A percentile compares a stretch with the other conserved stretches of the same genome.
Conservation (phyloP, 768 basidiomycete genomes). For the Tremella yokohamensis region DNA sequence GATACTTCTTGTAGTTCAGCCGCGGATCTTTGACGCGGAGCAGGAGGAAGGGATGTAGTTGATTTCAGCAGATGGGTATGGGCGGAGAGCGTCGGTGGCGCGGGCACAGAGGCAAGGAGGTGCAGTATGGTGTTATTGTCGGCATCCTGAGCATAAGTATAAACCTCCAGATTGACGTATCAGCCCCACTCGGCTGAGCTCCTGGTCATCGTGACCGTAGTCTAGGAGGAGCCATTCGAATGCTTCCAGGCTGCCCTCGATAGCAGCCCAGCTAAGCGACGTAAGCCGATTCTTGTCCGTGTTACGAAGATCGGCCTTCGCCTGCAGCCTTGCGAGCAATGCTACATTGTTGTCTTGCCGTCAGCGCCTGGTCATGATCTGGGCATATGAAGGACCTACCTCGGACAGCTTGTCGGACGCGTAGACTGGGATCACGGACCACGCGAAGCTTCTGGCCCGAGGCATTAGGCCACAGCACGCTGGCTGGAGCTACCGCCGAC, state of each 20-base stretch:
- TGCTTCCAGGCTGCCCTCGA: slow-evolving; percentile 82
- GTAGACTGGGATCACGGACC: slow-evolving; percentile 31
- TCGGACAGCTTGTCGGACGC: slow-evolving; percentile 48
- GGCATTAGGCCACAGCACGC: background rate
- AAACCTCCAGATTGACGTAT: background rate
- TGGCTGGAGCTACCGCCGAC: background rate
- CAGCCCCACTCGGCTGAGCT: slow-evolving; percentile 73
- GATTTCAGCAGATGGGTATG: slow-evolving; percentile 21
- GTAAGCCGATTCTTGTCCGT: slow-evolving; percentile 80
- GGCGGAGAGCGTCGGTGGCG: slow-evolving; percentile 40
- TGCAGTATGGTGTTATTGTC: slow-evolving; percentile 92
- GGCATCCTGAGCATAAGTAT: slow-evolving; percentile 62
- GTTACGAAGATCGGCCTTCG: slow-evolving; percentile 74
- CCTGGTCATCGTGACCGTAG: slow-evolving; percentile 87
- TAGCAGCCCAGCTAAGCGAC: slow-evolving; percentile 85
- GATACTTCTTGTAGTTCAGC: slow-evolving; percentile 54
- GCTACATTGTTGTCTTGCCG: slow-evolving; percentile 88
- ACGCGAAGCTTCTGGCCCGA: slow-evolving; percentile 20
- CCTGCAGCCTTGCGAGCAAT: slow-evolving; percentile 80
- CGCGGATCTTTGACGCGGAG: slow-evolving; percentile 10
- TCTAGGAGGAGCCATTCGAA: slow-evolving; percentile 78
- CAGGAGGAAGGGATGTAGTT: slow-evolving; percentile 20
- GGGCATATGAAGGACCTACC: slow-evolving; percentile 30
- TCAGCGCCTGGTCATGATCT: background rate
- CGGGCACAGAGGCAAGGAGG: slow-evolving; percentile 78